Percentiles rank a stretch among this genome's conserved stretches.
Evolutionary conservation across 83 land plant species (phyloP).

Genomic region (Isoetes engelmannii): DNA sequence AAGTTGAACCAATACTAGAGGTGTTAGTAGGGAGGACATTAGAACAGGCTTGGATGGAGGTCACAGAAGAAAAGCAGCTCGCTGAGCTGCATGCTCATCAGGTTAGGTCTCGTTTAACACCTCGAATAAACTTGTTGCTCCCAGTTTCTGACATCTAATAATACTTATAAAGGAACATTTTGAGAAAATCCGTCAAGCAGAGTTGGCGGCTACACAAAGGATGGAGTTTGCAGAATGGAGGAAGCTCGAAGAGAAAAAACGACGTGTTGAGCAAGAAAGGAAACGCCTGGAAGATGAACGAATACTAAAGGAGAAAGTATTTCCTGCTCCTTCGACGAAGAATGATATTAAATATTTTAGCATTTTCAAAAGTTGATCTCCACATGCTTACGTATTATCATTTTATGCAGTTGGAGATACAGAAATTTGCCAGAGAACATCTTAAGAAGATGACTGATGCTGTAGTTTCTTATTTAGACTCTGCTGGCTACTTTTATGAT

Average conservation of each 20-base stretch:
- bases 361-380: background rate
- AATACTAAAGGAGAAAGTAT: slow-evolving; percentile 17
- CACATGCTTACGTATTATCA: background rate
- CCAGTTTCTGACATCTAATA: background rate
- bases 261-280: slow-evolving; percentile 34
- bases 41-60: slow-evolving; percentile 43
- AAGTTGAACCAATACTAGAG: slow-evolving; percentile 39
- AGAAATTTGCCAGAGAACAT: slow-evolving; percentile 25
- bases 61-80: slow-evolving; percentile 36
- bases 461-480: slow-evolving; percentile 17
- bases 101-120: slow-evolving; percentile 10
- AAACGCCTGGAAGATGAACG: slow-evolving; percentile 33
- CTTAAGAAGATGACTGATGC: slow-evolving; percentile 24
- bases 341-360: background rate
- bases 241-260: slow-evolving; percentile 26
- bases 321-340: background rate
- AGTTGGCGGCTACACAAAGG: slow-evolving; percentile 35
- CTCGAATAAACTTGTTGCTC: background rate
- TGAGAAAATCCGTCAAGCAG: slow-evolving; percentile 39
- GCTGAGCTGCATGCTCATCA: slow-evolving; percentile 33
- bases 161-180: slow-evolving; percentile 21
- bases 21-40: slow-evolving; percentile 30
- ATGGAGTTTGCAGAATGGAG: slow-evolving; percentile 34
- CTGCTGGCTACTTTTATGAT: slow-evolving; percentile 35
- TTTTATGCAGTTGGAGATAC: slow-evolving; percentile 27